These are phyloP conservation scores for Plectosphaerella cucumerina DNA, from an alignment of 2,329 filamentous ascomycete genomes.

Conservation along the genomic window DNA sequence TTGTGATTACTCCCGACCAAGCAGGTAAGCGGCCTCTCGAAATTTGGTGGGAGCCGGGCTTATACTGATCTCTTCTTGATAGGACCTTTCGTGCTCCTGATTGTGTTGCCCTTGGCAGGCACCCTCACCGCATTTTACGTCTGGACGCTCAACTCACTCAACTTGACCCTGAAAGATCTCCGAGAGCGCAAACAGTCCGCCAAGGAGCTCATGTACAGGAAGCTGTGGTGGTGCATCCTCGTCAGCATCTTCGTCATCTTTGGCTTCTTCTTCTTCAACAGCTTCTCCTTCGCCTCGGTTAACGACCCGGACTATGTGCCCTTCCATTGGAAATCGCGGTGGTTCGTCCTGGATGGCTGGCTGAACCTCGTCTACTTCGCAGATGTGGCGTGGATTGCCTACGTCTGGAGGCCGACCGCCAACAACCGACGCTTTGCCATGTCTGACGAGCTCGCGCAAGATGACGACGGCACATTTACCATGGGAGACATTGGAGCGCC, in stretches of 20 bases:
- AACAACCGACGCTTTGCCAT: conserved; percentile 98
- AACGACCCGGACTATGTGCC: conserved; percentile 87
- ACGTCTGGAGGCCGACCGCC: conserved; percentile 92
- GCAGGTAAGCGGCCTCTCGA: conserved; percentile 48
- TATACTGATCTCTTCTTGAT: neutral
- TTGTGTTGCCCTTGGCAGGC: conserved; percentile 86
- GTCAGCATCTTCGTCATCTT: conserved; percentile 93
- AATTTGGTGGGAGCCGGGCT: neutral
- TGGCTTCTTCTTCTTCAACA: conserved; percentile 98
- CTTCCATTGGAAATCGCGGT: conserved; percentile 93
- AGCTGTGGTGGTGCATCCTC: conserved; percentile 97
- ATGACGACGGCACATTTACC: conserved; percentile 92
- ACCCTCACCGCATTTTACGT: conserved; percentile 97
- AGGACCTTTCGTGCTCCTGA: conserved; percentile 86
- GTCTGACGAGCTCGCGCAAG: conserved; percentile 98
- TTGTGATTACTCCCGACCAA: conserved; percentile 83
- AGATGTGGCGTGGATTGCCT: conserved; percentile 89
- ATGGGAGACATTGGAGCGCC: conserved; percentile 85
- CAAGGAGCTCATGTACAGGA: conserved; percentile 95
- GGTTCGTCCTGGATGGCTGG: conserved; percentile 98
- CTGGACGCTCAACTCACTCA: conserved; percentile 95
- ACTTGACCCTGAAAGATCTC: conserved; percentile 93
- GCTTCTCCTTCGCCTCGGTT: conserved; percentile 85
- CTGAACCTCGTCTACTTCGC: conserved; percentile 93
- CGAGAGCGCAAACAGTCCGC: conserved; percentile 87